Conservation (phyloP, 139 green algal species). For the Chlamydomonas incerta region DNA sequence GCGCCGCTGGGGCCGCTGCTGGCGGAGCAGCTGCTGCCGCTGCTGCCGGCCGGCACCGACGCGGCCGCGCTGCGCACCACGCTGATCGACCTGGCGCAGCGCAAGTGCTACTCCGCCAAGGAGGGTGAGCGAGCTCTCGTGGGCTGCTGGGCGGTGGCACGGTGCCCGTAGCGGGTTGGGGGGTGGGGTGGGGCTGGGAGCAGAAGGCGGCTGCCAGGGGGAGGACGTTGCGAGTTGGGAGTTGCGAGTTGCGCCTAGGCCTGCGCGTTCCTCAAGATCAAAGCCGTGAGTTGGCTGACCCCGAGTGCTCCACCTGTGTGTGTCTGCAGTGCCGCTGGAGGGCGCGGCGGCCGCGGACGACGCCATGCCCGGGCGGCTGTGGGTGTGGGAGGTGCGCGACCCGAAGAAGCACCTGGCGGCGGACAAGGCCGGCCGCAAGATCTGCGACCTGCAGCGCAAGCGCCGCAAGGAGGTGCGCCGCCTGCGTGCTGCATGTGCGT, state of each 20-base stretch:
- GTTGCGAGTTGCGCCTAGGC: neutral
- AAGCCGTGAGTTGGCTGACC: too few relatives aligned
- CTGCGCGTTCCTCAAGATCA: too few relatives aligned
- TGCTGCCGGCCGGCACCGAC: conserved; percentile 35
- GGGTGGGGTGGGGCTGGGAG: neutral
- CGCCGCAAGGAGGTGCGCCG: conserved; percentile 60
- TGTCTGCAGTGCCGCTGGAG: neutral
- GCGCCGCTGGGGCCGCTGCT: conserved; percentile 49
- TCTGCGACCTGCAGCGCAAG: conserved; percentile 56
- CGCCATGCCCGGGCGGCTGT: conserved; percentile 53
- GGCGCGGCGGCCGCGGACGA: conserved; percentile 64
- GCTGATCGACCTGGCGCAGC: conserved; percentile 73
- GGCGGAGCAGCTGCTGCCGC: conserved; percentile 45
- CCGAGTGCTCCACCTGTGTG: too few relatives aligned
- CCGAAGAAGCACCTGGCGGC: conserved; percentile 59
- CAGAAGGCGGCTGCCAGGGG: neutral
- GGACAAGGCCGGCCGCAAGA: conserved; percentile 42
- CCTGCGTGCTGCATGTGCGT: too few relatives aligned
- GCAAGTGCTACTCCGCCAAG: conserved; percentile 74
- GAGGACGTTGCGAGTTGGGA: neutral
- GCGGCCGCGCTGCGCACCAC: conserved; percentile 45
- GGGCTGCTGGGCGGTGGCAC: neutral
- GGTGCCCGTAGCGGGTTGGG: too few relatives aligned
- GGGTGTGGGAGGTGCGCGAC: conserved; percentile 81
- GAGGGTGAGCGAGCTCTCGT: conserved; percentile 58